Conservation (phyloP, 768 basidiomycete genomes). For the Kwoniella shandongensis region DNA sequence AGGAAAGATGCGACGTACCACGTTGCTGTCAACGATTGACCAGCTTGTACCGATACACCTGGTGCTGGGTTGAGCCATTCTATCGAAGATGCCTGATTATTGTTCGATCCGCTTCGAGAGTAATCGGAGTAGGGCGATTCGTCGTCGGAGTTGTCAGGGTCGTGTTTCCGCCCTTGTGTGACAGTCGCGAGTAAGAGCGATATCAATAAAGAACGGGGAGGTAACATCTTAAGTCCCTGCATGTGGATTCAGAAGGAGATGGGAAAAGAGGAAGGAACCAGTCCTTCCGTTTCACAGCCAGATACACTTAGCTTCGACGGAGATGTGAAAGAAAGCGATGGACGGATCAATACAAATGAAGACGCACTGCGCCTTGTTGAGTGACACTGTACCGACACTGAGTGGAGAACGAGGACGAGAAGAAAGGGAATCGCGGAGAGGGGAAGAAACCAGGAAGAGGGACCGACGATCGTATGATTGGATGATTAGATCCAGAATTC, state of each 20-base stretch:
- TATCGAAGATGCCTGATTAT: not conserved
- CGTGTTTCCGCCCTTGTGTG: not conserved
- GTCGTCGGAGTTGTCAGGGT: not conserved
- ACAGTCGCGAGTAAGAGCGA: not conserved
- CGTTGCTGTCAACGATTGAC: constrained; percentile 11
- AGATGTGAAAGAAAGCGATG: too few relatives aligned
- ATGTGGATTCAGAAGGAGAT: too few relatives aligned
- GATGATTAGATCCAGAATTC: not conserved
- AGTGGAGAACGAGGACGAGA: not conserved
- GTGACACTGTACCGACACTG: too few relatives aligned
- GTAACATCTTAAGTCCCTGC: too few relatives aligned
- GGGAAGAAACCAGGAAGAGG: not conserved
- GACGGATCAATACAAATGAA: not conserved
- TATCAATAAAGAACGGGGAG: too few relatives aligned
- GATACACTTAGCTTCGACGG: not conserved
- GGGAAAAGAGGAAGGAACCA: too few relatives aligned
- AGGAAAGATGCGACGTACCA: constrained; percentile 3
- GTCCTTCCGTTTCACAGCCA: too few relatives aligned
- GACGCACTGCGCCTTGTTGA: constrained; percentile 10
- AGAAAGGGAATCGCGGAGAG: not conserved
- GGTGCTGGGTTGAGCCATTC: constrained; percentile 11
- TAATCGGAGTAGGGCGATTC: too few relatives aligned
- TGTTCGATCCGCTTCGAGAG: too few relatives aligned
- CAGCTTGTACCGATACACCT: constrained; percentile 5
- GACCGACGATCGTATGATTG: not conserved